phyloP scores from a whole-genome alignment of 1,284 basidiomycete species.

The Abortiporus biennis region DNA sequence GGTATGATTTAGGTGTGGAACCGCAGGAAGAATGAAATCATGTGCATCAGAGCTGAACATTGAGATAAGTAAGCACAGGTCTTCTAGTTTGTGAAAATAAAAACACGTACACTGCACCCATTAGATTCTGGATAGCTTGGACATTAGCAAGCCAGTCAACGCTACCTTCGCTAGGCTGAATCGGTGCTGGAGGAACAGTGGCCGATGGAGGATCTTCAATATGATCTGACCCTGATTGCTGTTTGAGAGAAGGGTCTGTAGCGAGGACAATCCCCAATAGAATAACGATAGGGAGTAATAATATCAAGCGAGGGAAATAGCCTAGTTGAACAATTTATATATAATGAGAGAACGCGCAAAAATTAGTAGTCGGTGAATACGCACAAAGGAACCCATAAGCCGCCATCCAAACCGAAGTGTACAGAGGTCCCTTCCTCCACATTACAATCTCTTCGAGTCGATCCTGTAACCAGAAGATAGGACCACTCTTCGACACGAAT shows the following conservation, averaged over 20 bases:
- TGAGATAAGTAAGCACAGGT: neutral
- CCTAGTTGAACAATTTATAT: slow-evolving; percentile 31
- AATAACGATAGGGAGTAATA: slow-evolving; percentile 56
- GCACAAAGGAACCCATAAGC: slow-evolving; percentile 66
- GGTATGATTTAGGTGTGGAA: slow-evolving; percentile 41
- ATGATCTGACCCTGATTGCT: slow-evolving; percentile 9
- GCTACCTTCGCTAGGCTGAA: slow-evolving; percentile 43
- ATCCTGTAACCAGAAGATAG: slow-evolving; percentile 76
- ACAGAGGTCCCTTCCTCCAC: slow-evolving; percentile 65
- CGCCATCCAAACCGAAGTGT: slow-evolving; percentile 61
- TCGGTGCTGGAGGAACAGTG: slow-evolving; percentile 28
- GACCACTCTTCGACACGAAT: slow-evolving; percentile 60
- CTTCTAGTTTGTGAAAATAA: neutral
- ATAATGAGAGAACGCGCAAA: neutral
- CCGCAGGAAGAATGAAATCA: slow-evolving; percentile 24
- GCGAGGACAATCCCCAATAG: slow-evolving; percentile 52
- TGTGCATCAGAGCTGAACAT: slow-evolving; percentile 38
- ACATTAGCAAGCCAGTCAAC: slow-evolving; percentile 74
- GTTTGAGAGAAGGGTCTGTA: slow-evolving; percentile 39
- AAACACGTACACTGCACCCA: slow-evolving; percentile 59
- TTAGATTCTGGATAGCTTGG: slow-evolving; percentile 76
- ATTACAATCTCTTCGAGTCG: slow-evolving; percentile 66
- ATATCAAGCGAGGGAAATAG: slow-evolving; percentile 57
- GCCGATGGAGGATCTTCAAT: slow-evolving; percentile 13
- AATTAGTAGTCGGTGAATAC: slow-evolving; percentile 20